A percentile compares a stretch with the other conserved stretches of the same genome.
Conservation (phyloP, 2,329 filamentous ascomycete genomes). For the Colletotrichum sp. region DNA sequence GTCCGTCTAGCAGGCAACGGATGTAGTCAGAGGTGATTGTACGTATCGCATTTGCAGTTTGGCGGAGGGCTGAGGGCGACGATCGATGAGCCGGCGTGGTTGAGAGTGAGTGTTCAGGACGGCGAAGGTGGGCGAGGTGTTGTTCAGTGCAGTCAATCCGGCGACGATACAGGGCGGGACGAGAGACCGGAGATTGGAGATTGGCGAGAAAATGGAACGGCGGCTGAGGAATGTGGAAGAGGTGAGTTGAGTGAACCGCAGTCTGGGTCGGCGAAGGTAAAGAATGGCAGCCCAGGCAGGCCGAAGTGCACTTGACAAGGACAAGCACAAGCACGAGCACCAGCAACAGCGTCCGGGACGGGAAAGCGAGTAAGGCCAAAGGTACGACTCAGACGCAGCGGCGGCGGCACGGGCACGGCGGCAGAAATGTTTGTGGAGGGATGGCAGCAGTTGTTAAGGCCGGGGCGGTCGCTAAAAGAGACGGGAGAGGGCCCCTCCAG, state of each 20-base stretch:
- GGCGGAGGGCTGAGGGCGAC: neutral
- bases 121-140: neutral
- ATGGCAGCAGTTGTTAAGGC: conserved; percentile 3
- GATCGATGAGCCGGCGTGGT: neutral
- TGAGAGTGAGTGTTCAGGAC: neutral
- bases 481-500: neutral
- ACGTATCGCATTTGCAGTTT: neutral
- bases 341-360: neutral
- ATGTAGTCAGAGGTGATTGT: neutral
- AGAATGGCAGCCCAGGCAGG: neutral
- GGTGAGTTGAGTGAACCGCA: neutral
- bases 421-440: conserved; percentile 3
- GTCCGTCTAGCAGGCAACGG: neutral
- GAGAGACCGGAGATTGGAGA: neutral
- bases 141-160: neutral
- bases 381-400: conserved; percentile 8
- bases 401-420: neutral
- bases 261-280: neutral
- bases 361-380: conserved; percentile 10
- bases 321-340: neutral
- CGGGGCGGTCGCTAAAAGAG: neutral
- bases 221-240: neutral
- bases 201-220: neutral
- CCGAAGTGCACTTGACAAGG: neutral
- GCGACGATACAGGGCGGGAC: neutral